phyloP scores from a whole-genome alignment of 2,329 filamentous ascomycete genomes.

The Macrophomina pseudophaseolina region DNA sequence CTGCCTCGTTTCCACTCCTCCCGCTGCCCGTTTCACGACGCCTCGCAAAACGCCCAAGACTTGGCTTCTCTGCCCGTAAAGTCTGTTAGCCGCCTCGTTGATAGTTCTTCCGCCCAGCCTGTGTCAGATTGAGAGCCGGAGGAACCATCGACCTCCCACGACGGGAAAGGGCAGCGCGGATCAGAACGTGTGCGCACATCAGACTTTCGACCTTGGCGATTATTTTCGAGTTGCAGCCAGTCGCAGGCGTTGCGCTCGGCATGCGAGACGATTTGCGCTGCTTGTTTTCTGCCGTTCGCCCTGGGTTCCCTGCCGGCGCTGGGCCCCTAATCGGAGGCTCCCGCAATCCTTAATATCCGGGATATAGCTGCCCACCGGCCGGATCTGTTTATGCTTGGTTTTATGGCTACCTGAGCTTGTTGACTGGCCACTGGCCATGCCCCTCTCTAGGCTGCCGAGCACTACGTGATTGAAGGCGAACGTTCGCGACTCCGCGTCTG shows the following conservation, averaged over 20 bases:
- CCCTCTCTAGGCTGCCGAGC: conserved; percentile 5
- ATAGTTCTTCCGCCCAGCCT: not conserved
- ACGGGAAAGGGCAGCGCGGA: not conserved
- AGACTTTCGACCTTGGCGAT: not conserved
- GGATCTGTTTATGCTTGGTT: conserved; percentile 19
- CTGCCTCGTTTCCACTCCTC: conserved; percentile 2
- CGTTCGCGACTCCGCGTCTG: not conserved
- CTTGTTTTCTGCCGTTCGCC: not conserved
- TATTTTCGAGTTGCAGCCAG: not conserved
- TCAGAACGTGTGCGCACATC: not conserved
- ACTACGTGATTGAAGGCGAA: not conserved
- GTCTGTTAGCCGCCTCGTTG: not conserved
- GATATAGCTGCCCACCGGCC: not conserved
- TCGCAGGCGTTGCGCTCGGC: not conserved
- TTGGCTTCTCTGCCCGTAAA: not conserved
- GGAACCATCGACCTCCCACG: not conserved
- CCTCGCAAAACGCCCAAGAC: not conserved
- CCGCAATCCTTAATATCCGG: conserved; percentile 8
- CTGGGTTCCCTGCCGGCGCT: not conserved
- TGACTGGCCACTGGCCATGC: not conserved
- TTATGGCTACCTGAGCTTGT: conserved; percentile 6
- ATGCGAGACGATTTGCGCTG: not conserved
- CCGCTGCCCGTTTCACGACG: conserved; percentile 10
- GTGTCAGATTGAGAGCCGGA: conserved; percentile 2
- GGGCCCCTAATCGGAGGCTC: not conserved